Percentiles rank a stretch among this genome's conserved stretches.
These are phyloP conservation scores for Otatea glauca DNA, from an alignment of 176 grass and related monocot genomes.

Conservation along the genomic window DNA sequence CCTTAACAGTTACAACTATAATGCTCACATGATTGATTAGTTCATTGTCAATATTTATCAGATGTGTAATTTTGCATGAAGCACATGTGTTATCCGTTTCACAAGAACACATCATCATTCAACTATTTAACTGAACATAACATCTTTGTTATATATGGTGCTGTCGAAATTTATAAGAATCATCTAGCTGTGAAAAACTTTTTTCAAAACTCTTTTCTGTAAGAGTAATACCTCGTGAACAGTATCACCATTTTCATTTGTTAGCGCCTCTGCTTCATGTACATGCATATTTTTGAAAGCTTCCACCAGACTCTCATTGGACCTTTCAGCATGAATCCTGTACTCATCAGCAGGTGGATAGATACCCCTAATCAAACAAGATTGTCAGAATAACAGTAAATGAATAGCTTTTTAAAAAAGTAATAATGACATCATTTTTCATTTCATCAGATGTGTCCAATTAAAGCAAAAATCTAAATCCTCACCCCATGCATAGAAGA, in stretches of 20 bases:
- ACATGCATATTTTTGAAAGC: conserved; percentile 88
- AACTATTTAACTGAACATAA: not conserved
- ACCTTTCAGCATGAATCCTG: conserved; percentile 64
- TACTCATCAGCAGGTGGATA: conserved; percentile 84
- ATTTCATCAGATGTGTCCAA: conserved; percentile 5
- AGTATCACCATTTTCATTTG: conserved; percentile 67
- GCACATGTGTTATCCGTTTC: not conserved
- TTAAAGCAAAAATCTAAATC: conserved; percentile 19
- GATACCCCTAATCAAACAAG: conserved; percentile 56
- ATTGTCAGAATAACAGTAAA: not conserved
- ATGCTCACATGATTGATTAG: not conserved
- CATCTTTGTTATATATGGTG: conserved; percentile 1
- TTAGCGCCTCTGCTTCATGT: conserved; percentile 55
- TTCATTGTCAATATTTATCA: not conserved
- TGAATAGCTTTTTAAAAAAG: not conserved
- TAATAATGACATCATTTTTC: not conserved
- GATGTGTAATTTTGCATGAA: not conserved
- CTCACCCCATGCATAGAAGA: conserved; percentile 5
- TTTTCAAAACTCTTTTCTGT: conserved; percentile 14
- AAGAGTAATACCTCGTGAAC: conserved; percentile 60
- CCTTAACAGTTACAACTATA: not conserved
- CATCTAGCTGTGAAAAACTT: not conserved
- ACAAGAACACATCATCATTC: not conserved
- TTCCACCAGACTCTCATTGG: conserved; percentile 76
- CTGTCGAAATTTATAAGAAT: conserved; percentile 19